phyloP scores from a whole-genome alignment of 2,329 filamentous ascomycete species.

The Helicocarpus griseus region DNA sequence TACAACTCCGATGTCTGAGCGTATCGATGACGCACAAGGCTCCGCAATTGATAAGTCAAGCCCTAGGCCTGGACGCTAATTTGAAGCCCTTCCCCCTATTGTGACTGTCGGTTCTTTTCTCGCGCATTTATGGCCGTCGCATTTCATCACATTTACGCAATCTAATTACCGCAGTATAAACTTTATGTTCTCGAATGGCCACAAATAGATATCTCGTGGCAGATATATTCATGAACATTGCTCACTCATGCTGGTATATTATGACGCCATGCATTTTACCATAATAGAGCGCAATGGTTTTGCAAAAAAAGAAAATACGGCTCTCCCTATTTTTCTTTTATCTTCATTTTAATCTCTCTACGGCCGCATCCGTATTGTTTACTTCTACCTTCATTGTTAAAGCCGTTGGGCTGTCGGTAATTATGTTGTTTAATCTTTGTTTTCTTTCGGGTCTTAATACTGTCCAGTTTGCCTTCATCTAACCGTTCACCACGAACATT shows the following conservation, averaged over 20 bases:
- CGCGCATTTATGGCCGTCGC: neutral
- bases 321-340: neutral
- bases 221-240: neutral
- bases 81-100: neutral
- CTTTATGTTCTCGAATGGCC: neutral
- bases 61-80: neutral
- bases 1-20: conserved; percentile 3
- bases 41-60: neutral
- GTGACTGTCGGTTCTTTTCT: neutral
- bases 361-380: neutral
- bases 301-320: neutral
- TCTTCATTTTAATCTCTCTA: neutral
- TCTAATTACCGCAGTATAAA: neutral
- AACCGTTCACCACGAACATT: neutral
- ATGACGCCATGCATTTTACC: neutral
- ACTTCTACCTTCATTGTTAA: neutral
- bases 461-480: neutral
- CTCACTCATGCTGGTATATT: neutral
- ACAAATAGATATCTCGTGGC: neutral
- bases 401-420: no score
- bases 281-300: neutral
- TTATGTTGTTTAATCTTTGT: neutral
- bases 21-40: neutral
- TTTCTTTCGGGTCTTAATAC: neutral
- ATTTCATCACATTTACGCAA: neutral